These are phyloP conservation scores for Lycium barbarum DNA, from an alignment of 257 asterid species.

Conservation along the genomic window DNA sequence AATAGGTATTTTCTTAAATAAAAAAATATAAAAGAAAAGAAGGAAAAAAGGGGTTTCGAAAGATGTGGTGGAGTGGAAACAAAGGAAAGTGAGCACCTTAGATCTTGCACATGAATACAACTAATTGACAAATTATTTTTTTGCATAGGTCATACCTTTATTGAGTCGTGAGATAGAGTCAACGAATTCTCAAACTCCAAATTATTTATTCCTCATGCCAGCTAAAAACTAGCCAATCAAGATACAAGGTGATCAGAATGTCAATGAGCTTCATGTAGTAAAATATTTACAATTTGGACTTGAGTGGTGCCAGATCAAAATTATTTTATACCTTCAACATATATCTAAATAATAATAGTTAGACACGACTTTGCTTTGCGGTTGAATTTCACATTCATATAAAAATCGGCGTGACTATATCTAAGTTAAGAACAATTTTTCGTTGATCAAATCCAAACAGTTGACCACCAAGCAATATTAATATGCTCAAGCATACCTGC, in stretches of 20 bases:
- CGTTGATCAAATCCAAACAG: neutral
- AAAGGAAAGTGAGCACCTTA: neutral
- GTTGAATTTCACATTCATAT: conserved; percentile 17
- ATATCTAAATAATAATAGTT: neutral
- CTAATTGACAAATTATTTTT: neutral
- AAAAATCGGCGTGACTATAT: neutral
- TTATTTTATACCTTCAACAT: neutral
- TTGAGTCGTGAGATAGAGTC: neutral
- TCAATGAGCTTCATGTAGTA: conserved; percentile 22
- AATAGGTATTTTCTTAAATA: no score
- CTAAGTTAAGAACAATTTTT: neutral
- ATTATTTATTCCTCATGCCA: neutral
- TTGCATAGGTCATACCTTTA: neutral
- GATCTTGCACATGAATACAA: neutral
- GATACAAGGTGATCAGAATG: conserved; percentile 18
- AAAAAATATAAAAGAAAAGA: no score
- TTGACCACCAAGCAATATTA: neutral
- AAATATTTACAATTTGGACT: conserved; percentile 37
- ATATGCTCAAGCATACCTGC: conserved; percentile 8
- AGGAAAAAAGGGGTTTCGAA: no score
- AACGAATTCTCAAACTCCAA: conserved; percentile 13
- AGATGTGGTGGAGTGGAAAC: no score
- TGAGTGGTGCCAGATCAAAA: conserved; percentile 31
- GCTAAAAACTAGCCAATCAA: neutral
- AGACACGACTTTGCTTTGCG: conserved; percentile 16